These are phyloP conservation scores for Solanum stenotomum DNA, from an alignment of 257 asterid species.

Conservation along the genomic window DNA sequence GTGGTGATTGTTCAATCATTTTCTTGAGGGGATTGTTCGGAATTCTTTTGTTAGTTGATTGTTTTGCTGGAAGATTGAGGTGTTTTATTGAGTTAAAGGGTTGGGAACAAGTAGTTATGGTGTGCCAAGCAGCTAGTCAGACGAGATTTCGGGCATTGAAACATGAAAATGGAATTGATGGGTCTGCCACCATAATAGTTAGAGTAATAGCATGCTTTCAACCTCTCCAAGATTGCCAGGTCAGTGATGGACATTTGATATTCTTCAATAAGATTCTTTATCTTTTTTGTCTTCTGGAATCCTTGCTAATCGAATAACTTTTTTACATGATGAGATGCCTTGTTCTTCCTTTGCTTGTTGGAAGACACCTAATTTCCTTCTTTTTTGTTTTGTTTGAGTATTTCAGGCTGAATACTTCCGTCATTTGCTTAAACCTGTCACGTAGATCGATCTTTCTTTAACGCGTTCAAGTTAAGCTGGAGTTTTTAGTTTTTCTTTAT, in stretches of 20 bases:
- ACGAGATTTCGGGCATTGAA: slow-evolving; percentile 95
- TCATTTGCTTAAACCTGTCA: slow-evolving; percentile 84
- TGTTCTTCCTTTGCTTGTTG: not conserved
- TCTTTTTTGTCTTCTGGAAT: not conserved
- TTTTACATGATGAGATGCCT: slow-evolving; percentile 3
- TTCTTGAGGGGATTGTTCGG: not conserved
- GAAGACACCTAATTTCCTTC: slow-evolving; percentile 4
- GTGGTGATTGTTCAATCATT: not conserved
- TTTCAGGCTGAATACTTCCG: slow-evolving; percentile 98
- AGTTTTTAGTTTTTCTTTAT: slow-evolving; percentile 21
- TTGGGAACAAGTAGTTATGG: slow-evolving; percentile 89
- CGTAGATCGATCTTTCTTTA: slow-evolving; percentile 53
- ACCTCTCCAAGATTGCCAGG: slow-evolving; percentile 99
- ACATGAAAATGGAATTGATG: slow-evolving; percentile 83
- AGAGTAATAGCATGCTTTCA: slow-evolving; percentile 97
- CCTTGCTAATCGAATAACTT: not conserved
- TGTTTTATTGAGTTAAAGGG: slow-evolving; percentile 30
- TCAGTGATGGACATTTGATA: slow-evolving; percentile 5
- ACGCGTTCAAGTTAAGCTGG: slow-evolving; percentile 57
- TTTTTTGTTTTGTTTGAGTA: slow-evolving; percentile 2
- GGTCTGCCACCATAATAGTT: slow-evolving; percentile 85
- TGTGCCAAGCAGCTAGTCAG: slow-evolving; percentile 95
- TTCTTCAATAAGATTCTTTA: not conserved
- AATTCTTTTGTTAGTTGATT: not conserved
- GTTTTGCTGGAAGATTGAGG: slow-evolving; percentile 14